A percentile compares a stretch with the other conserved stretches of the same genome.
Conservation (phyloP, 2,329 filamentous ascomycete genomes). For the Teratosphaeria zuluensis region DNA sequence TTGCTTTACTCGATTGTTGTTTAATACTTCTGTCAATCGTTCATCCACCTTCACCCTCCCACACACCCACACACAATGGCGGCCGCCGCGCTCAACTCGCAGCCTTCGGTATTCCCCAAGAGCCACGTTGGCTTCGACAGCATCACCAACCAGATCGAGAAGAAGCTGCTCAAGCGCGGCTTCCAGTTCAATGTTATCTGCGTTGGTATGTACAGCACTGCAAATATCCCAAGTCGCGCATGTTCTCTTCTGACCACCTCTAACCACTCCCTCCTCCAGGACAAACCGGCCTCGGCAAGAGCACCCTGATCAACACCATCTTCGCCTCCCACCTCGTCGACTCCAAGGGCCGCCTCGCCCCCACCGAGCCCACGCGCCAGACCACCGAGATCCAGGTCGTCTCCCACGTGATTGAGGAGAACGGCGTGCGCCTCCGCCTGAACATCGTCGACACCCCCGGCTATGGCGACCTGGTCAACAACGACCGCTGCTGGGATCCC, state of each 20-base stretch:
- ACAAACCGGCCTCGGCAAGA: conserved; percentile 97
- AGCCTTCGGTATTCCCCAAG: conserved; percentile 65
- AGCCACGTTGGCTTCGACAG: conserved; percentile 99
- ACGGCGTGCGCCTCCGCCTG: conserved; percentile 89
- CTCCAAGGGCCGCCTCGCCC: conserved; percentile 88
- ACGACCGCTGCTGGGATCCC: conserved; percentile 99
- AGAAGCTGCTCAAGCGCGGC: conserved; percentile 97
- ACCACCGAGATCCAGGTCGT: conserved; percentile 98
- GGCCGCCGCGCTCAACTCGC: conserved; percentile 39
- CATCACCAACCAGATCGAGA: conserved; percentile 98
- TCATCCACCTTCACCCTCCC: background rate
- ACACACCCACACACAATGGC: conserved; percentile 2
- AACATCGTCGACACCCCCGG: conserved; percentile 99
- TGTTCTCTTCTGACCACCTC: background rate
- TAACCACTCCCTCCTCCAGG: conserved; percentile 43
- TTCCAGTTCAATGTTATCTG: conserved; percentile 99
- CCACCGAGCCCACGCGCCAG: conserved; percentile 84
- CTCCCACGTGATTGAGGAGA: conserved; percentile 98
- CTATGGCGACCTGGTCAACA: conserved; percentile 98
- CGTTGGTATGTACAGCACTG: conserved; percentile 64
- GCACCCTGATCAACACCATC: conserved; percentile 98
- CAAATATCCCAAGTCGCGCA: background rate
- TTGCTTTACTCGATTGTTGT: background rate
- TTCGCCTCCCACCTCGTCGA: conserved; percentile 99
- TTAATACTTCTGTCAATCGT: background rate